These are phyloP conservation scores for Ceratobasidium papillatum DNA, from an alignment of 1,284 basidiomycete genomes.

Conservation along the genomic window DNA sequence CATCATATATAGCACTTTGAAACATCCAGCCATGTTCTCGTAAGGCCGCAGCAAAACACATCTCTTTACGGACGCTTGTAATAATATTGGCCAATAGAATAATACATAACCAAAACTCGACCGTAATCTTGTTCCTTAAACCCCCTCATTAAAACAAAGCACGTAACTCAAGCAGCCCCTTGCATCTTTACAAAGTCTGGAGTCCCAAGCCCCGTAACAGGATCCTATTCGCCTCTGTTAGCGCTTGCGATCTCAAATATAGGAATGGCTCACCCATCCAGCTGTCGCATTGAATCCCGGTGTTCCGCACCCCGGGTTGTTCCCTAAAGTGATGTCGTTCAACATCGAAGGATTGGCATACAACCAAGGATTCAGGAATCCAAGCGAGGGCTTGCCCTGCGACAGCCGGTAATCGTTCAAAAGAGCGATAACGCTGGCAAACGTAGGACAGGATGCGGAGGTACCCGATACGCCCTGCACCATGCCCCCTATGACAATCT, in stretches of 20 bases:
- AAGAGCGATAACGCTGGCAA: constrained; percentile 54
- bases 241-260: not conserved
- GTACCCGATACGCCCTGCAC: constrained; percentile 50
- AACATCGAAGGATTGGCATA: constrained; percentile 55
- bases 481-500: constrained; percentile 44
- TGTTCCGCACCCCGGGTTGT: constrained; percentile 22
- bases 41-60: no score
- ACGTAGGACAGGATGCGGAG: constrained; percentile 54
- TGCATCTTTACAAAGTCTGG: constrained; percentile 34
- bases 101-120: no score
- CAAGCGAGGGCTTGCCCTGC: constrained; percentile 52
- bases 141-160: not conserved
- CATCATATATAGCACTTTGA: no score
- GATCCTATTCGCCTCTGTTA: constrained; percentile 21
- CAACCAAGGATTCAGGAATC: constrained; percentile 48
- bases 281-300: constrained; percentile 42
- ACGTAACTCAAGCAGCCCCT: not conserved
- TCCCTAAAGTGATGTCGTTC: constrained; percentile 62
- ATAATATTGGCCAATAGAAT: no score
- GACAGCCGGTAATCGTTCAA: constrained; percentile 54
- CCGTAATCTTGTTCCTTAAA: no score
- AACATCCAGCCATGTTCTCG: no score
- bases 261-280: constrained; percentile 41
- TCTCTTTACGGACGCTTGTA: no score
- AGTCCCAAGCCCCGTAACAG: constrained; percentile 43